These are phyloP conservation scores for Barnettozyma populi DNA, from an alignment of 805 yeast genomes.

Conservation along the genomic window DNA sequence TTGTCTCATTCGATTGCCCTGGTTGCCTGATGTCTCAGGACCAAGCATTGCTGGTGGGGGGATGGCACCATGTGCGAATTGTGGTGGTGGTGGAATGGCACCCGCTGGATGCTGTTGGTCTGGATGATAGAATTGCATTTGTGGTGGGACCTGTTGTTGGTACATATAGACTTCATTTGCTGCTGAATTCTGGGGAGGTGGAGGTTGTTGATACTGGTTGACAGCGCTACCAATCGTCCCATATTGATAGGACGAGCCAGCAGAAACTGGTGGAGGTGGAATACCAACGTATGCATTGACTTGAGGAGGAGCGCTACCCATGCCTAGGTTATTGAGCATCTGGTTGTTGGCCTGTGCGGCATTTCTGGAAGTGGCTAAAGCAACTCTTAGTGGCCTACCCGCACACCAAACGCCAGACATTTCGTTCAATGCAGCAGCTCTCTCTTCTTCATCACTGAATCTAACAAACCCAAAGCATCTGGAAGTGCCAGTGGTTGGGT, in stretches of 20 bases:
- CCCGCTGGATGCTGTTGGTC: conserved; percentile 14
- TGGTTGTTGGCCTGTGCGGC: conserved; percentile 15
- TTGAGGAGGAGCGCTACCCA: conserved; percentile 5
- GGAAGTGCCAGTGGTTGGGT: conserved; percentile 71
- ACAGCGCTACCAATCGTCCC: not conserved
- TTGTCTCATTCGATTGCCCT: conserved; percentile 5
- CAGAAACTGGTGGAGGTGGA: conserved; percentile 4
- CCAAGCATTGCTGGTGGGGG: conserved; percentile 1
- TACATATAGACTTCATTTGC: conserved; percentile 18
- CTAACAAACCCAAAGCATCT: conserved; percentile 80
- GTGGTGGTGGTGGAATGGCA: conserved; percentile 7
- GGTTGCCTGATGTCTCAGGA: not conserved
- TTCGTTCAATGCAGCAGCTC: conserved; percentile 60
- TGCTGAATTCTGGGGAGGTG: conserved; percentile 3
- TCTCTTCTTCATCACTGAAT: conserved; percentile 63
- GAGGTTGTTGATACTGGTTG: conserved; percentile 18
- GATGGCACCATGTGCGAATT: conserved; percentile 2
- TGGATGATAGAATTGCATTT: conserved; percentile 15
- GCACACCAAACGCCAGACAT: conserved; percentile 82
- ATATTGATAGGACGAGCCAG: conserved; percentile 4
- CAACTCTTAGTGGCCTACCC: conserved; percentile 71
- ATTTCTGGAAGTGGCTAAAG: conserved; percentile 71
- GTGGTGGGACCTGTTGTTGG: conserved; percentile 20
- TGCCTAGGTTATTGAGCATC: conserved; percentile 2
- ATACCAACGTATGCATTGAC: conserved; percentile 8